Evolutionary conservation across 192 early-diverging fungal genomes (phyloP), one percentile per base, ranked within the genome.

Genomic region (Neocallimastix lanati): DNA sequence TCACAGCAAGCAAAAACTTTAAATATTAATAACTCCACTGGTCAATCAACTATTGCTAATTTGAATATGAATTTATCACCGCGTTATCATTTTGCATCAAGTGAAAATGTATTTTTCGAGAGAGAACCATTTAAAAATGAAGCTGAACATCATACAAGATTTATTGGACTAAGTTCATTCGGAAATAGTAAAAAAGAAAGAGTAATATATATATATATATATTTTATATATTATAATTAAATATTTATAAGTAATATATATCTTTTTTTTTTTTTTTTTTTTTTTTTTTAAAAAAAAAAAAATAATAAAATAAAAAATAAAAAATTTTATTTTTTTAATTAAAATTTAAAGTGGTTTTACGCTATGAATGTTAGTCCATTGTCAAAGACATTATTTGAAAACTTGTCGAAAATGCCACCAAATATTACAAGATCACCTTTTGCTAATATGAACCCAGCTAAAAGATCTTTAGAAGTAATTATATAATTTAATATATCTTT

Each of bases 261-360:
- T n/a, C n/a, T n/a, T n/a, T n/a, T n/a, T n/a, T n/a, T n/a, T n/a
- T n/a, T n/a, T n/a, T n/a, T n/a, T n/a, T n/a, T n/a, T n/a, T n/a
- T n/a, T n/a, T n/a, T n/a, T n/a, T n/a, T n/a, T n/a, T n/a, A n/a
- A n/a, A n/a, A n/a, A n/a, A n/a, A n/a, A n/a, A n/a, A n/a, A n/a
- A n/a, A n/a, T n/a, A n/a, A n/a, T n/a, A n/a, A n/a, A n/a, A n/a
- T n/a, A n/a, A n/a, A n/a, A n/a, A n/a, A n/a, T n/a, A n/a, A n/a
- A n/a, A n/a, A n/a, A n/a, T n/a, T n/a, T n/a, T n/a, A n/a, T n/a
- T n/a, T n/a, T n/a, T n/a, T n/a, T n/a, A n/a, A n/a, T n/a, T n/a
- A n/a, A n/a, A n/a, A n/a, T n/a, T n/a, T n/a, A n/a, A 78, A 91
- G 83, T 98, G 96, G 96, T 95, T 95, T 81, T 98, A 96, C 82